These are phyloP conservation scores for Sphagnum tenellum DNA, from an alignment of 225 moss, liverwort and hornwort species.

Conservation along the genomic window DNA sequence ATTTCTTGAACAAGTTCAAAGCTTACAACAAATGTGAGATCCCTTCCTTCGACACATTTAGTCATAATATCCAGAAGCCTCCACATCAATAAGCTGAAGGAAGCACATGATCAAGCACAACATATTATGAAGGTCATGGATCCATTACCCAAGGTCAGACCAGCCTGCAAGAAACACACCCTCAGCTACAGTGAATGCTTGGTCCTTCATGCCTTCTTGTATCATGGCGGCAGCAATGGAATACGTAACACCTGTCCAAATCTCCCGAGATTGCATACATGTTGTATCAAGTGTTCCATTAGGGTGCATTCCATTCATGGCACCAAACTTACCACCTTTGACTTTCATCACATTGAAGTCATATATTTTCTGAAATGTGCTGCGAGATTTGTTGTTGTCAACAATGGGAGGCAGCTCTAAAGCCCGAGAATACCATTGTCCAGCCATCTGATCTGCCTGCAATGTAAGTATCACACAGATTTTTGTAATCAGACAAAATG, in stretches of 20 bases:
- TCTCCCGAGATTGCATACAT: constrained; percentile 50
- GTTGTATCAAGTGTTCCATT: constrained; percentile 41
- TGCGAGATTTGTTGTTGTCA: constrained; percentile 36
- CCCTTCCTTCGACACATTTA: too few species aligned
- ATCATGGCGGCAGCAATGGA: constrained; percentile 47
- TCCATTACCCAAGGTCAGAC: constrained; percentile 40
- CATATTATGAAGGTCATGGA: background rate
- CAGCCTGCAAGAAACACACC: constrained; percentile 38
- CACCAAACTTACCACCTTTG: constrained; percentile 37
- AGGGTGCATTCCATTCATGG: constrained; percentile 49
- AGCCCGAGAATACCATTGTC: constrained; percentile 52
- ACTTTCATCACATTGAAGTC: constrained; percentile 50
- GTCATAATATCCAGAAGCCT: too few species aligned
- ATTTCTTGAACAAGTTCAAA: background rate
- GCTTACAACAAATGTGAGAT: too few species aligned
- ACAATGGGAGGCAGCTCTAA: constrained; percentile 43
- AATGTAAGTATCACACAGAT: too few species aligned
- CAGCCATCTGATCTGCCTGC: constrained; percentile 36
- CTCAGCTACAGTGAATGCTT: constrained; percentile 43
- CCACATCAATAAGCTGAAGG: too few species aligned
- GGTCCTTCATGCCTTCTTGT: constrained; percentile 53
- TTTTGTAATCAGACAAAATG: too few species aligned
- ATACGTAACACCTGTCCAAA: constrained; percentile 54
- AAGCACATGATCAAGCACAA: too few species aligned
- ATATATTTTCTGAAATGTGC: constrained; percentile 36